Evolutionary conservation across 371 early-diverging fungal genomes (phyloP), one percentile per base, ranked within the genome.

Genomic region (Rhizopus delemar): DNA sequence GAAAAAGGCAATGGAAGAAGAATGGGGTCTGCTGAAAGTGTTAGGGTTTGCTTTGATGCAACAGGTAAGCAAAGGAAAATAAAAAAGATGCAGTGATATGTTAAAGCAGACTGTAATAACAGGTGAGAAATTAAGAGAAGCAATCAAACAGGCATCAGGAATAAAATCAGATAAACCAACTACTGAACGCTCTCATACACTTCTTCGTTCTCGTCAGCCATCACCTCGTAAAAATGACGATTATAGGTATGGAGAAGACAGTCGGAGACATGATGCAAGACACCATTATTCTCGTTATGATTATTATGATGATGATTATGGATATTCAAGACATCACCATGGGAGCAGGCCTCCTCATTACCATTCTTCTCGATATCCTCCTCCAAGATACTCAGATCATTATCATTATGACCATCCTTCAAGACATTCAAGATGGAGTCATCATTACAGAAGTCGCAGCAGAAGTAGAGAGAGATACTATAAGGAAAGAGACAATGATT

Each of bases 21-120:
- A 38, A 75, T 88, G 62, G 90, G 84, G 1, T 62, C 78, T 16
- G 69, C 74, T 4, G 74, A 74, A 49, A 60, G 55, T 16, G 77
- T 88, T 29, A 81, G 73, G 39, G 87, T 90, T n/a, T 80, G 83
- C 56, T 74, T 85, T 56, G 89, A 89, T 65, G 71, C 75, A 31
- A 75, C 66, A 65, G 87, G 78, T 82, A 69, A 57, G 46, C 22
- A 34, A 38, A 34, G 16, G 6, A 39, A 29, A 12, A 41, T 4
- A 38, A 3, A 35, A 29, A 4, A n/a, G n/a, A 0, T 41, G 29
- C 15, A 38, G 12, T 45, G 3, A 5, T 51, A 35, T 12, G 32
- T 38, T 12, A 51, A 43, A 35, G 36, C 4, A 36, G 8, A 56
- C 3, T 34, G 16, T 7, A 48, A 34, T n/a, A 5, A n/a, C 12